Evolutionary conservation across 1,284 basidiomycete genomes (phyloP), one percentile per base, ranked within the genome.

Genomic region (Ceratobasidium theobromae): DNA sequence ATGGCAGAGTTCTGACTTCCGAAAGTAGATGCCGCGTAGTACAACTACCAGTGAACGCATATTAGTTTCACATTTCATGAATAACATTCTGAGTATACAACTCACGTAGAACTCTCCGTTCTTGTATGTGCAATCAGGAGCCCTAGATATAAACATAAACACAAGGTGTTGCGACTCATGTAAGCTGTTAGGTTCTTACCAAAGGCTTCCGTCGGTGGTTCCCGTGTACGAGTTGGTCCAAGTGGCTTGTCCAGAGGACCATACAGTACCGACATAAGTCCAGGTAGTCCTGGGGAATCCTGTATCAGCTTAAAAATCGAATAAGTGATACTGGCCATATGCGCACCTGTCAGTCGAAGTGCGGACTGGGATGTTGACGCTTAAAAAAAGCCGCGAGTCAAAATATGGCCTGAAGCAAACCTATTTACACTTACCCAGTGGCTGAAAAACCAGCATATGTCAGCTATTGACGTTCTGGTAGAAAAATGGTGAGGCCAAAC

Each of bases 181-280:
- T 14, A n/a, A 14, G 9, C 9, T 14, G 18, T 6, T 45, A n/a
- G 43, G 5, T 70, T 35, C 64, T 9, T 53, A 65, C 71, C 70
- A 71, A 8, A 71, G 68, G 18, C 68, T 64, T 5, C 81, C 82
- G 66, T 84, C 81, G 1, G 76, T 74, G 0, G 76, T 80, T 16
- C 77, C 77, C n/a, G 82, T 84, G 71, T 79, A 84, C 35, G 74
- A 40, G 68, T 84, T 78, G 2, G 82, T 83, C 78, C 82, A 81
- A 33, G 77, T 74, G 9, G 81, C 76, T 27, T 62, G 58, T 38
- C 80, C 81, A 66, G 79, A 76, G 2, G 81, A 80, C 76, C 79
- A 86, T 9, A 84, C 82, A 18, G 72, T 71, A 21, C 84, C 84
- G 12, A 76, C 73, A 3, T 76, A 69, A 4, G 79, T 82, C 81